These are phyloP conservation scores for Keithomyces neogunnii DNA, from an alignment of 2,329 filamentous ascomycete genomes.

Conservation along the genomic window DNA sequence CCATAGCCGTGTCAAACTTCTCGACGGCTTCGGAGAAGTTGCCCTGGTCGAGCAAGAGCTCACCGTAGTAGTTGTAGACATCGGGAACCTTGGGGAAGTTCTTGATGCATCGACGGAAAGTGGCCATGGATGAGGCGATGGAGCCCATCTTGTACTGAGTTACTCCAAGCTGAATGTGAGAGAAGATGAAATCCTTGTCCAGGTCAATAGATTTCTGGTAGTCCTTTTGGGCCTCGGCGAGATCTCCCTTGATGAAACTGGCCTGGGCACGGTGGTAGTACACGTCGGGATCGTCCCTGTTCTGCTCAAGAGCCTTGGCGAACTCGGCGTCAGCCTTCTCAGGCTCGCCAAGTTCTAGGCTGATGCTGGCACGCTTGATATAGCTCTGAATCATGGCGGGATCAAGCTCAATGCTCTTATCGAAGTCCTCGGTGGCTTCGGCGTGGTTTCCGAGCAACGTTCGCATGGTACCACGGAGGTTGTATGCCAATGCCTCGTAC, in stretches of 20 bases:
- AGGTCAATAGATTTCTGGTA: constrained; percentile 99
- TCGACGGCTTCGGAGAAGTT: constrained; percentile 93
- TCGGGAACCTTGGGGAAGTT: constrained; percentile 95
- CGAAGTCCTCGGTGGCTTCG: constrained; percentile 74
- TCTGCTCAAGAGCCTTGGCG: constrained; percentile 73
- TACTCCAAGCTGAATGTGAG: constrained; percentile 96
- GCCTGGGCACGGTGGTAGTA: constrained; percentile 98
- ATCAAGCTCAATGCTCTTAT: constrained; percentile 87
- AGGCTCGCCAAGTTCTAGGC: constrained; percentile 82
- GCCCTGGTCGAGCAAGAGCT: constrained; percentile 91
- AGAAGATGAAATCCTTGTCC: constrained; percentile 95
- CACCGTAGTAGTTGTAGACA: constrained; percentile 99
- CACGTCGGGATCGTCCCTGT: constrained; percentile 86
- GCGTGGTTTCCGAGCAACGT: constrained; percentile 86
- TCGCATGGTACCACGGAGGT: constrained; percentile 92
- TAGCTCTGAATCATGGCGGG: constrained; percentile 88
- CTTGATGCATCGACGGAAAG: constrained; percentile 95
- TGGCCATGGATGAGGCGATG: constrained; percentile 95
- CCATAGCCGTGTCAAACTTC: constrained; percentile 97
- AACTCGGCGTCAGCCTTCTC: constrained; percentile 87
- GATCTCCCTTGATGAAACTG: constrained; percentile 94
- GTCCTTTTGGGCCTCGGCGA: constrained; percentile 88
- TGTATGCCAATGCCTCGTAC: constrained; percentile 85
- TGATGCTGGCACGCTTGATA: constrained; percentile 98
- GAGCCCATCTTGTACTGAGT: constrained; percentile 99